Conservation (phyloP, 73 alveolate species). For the Paramecium biaurelia region DNA sequence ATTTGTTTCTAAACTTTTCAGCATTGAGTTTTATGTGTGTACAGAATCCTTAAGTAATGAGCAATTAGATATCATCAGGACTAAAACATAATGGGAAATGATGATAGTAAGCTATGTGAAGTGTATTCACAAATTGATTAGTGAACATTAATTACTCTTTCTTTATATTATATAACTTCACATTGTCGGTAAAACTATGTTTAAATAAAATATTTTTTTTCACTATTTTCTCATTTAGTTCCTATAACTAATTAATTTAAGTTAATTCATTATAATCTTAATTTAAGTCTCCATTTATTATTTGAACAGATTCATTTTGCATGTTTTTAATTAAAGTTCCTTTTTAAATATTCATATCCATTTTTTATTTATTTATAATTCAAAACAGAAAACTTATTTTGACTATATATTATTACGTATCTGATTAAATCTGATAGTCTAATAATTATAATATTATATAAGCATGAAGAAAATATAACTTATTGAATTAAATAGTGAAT, state of each 20-base stretch:
- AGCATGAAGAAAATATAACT: no score
- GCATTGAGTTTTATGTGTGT: constrained; percentile 31
- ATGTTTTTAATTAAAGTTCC: background rate
- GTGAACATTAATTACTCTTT: background rate
- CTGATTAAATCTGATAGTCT: no score
- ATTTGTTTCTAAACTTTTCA: constrained; percentile 41
- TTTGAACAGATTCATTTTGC: background rate
- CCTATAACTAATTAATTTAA: background rate
- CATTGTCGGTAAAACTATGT: background rate
- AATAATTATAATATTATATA: no score
- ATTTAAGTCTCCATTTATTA: background rate
- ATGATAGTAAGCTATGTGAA: constrained; percentile 24
- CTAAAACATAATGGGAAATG: constrained; percentile 49
- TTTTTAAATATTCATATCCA: background rate
- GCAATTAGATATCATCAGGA: constrained; percentile 59
- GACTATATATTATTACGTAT: no score
- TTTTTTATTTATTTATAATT: background rate
- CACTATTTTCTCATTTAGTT: background rate
- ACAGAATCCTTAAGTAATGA: constrained; percentile 11
- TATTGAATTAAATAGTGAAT: no score
- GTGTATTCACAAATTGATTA: background rate
- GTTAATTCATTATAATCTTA: background rate
- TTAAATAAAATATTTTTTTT: background rate
- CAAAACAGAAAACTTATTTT: no score
- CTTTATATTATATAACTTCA: background rate